Base-by-base conservation (phyloP, 2,329 filamentous ascomycete genomes). In the Aspergillus felis region DNA sequence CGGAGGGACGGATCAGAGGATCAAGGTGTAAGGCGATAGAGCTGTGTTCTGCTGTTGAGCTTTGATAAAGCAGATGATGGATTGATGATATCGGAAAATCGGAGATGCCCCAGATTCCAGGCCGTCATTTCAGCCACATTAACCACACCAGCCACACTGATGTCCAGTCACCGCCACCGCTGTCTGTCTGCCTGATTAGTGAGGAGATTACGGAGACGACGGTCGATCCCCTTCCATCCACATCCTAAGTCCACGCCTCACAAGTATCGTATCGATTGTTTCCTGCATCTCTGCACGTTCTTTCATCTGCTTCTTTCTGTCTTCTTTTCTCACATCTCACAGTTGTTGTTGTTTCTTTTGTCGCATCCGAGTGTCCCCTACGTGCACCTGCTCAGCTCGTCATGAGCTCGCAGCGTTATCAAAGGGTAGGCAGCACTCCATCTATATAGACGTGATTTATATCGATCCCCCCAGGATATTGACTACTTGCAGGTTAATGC, bases 381-480 rank as follows among this genome's bases (percentile, higher is more conserved):
- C 55, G 51, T 61, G 61, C 46, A 55, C 56, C 65, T 65, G 71
- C 68, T 73, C 71, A 71, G 71, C 74, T 75, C 72, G 69, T 66
- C 64, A 80, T 80, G 77, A 78, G 75, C 74, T 76, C 77, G 68
- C 77, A 79, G 71, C 73, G 77, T 62, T 80, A 80, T 72, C 71
- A 78, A 69, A 70, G 75, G 73, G 78, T 79, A 75, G 75, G 62
- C 55, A 58, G 57, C 56, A 57, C 32, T 35, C 32, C 12, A 17
- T 35, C 32, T 35, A 35, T 35, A 17, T 35, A 5, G 12, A 17
- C 4, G 5, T 14, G 7, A 5, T 32, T 14, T 52, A 44, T 38
- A 56, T 46, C 32, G 48, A 24, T 57, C 58, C 64, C 51, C 60
- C 57, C 57, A 42, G 50, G 51, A 49, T 47, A 41, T 14, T 47